Evolutionary conservation across 1,284 basidiomycete genomes (phyloP).

Genomic region (Leccinum insolens): DNA sequence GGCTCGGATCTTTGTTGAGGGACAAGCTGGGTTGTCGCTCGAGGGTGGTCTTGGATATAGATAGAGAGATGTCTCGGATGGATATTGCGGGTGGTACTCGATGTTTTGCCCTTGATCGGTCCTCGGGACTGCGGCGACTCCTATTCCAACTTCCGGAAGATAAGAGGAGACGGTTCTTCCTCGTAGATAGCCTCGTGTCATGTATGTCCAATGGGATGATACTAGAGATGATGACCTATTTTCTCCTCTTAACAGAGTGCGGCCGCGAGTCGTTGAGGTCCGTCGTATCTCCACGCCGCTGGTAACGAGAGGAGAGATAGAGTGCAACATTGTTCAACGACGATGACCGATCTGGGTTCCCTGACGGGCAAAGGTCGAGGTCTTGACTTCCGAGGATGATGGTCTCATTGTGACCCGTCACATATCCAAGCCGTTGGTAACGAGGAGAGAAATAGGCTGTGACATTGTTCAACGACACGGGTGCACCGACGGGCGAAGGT

Average conservation of each 20-base stretch:
- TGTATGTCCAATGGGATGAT: conserved; percentile 33
- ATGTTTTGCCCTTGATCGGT: conserved; percentile 58
- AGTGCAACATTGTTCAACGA: background rate
- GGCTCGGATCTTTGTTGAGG: conserved; percentile 24
- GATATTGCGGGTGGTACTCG: conserved; percentile 58
- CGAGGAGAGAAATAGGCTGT: too few species aligned
- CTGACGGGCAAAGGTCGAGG: too few species aligned
- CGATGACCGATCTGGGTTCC: background rate
- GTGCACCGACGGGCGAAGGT: too few species aligned
- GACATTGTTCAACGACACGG: too few species aligned
- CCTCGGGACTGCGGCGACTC: conserved; percentile 53
- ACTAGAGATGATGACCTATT: conserved; percentile 37
- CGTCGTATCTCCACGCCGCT: background rate
- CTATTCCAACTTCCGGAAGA: conserved; percentile 48
- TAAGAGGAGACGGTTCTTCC: too few species aligned
- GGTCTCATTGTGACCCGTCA: too few species aligned
- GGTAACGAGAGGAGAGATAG: background rate
- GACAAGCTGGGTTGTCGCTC: conserved; percentile 28
- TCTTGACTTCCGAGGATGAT: too few species aligned
- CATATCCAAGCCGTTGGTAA: too few species aligned
- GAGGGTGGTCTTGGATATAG: conserved; percentile 35
- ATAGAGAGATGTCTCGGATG: conserved; percentile 42
- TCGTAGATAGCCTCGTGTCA: conserved; percentile 20
- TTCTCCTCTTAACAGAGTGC: too few species aligned
- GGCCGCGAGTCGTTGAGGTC: too few species aligned